phyloP scores from a whole-genome alignment of 2,329 filamentous ascomycete species.

The Ophiostoma triangulosporum region DNA sequence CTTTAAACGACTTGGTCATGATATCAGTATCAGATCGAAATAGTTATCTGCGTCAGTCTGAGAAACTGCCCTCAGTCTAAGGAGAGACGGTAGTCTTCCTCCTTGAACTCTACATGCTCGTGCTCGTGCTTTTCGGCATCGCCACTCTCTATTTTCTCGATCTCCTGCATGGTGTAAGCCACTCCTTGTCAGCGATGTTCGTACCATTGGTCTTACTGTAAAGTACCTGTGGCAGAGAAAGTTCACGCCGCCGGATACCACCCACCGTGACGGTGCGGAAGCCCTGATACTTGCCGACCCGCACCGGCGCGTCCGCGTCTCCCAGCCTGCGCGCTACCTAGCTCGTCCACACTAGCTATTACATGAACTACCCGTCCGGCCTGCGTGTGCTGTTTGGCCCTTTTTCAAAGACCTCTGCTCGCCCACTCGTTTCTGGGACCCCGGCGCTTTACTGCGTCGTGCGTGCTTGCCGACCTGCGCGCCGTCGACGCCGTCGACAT shows the following conservation, averaged over 20 bases:
- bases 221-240: conserved; percentile 23
- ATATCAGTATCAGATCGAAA: too few species aligned
- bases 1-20: too few species aligned
- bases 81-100: too few species aligned
- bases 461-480: conserved; percentile 65
- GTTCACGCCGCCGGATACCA: conserved; percentile 42
- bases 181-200: too few species aligned
- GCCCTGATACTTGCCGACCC: conserved; percentile 51
- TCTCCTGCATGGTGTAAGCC: too few species aligned
- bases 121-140: too few species aligned
- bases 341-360: conserved; percentile 91
- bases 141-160: too few species aligned
- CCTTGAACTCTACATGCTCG: too few species aligned
- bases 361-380: conserved; percentile 76
- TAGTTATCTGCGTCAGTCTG: too few species aligned
- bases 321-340: conserved; percentile 64
- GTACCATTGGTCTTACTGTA: conserved; percentile 19
- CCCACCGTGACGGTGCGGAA: conserved; percentile 53
- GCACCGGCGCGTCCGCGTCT: conserved; percentile 18
- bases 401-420: conserved; percentile 78
- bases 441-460: conserved; percentile 69
- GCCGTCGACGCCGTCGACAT: conserved; percentile 66
- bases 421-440: conserved; percentile 54
- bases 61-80: too few species aligned
- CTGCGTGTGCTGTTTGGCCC: conserved; percentile 86